Evolutionary conservation across 768 basidiomycete species (phyloP), one percentile per base, ranked within the genome.

Genomic region (Postia placenta): DNA sequence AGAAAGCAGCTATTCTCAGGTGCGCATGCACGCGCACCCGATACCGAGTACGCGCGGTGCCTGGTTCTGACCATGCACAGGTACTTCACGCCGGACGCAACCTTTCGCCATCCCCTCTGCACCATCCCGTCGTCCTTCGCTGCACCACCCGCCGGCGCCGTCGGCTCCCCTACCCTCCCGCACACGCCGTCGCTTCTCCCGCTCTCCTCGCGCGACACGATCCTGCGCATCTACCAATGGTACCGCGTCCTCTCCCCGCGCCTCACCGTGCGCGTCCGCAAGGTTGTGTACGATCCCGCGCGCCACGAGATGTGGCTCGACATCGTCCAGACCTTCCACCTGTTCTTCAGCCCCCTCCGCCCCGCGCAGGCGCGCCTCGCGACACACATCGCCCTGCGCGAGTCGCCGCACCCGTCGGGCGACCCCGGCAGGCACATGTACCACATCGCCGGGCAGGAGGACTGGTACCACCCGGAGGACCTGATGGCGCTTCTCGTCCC

Each of bases 211-310:
- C 71, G 82, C 45, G 74, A 79, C 15, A 64, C 67, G 17, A 67
- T 85, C 23, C 67, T 84, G 2, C 79, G 70, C 9, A 70, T 85
- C 25, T 83, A 78, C 59, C 79, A 82, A 56, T 85, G 81, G 80
- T 81, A 82, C 60, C 78, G 83, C 43, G 67, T 85, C 27, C 62
- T 82, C 59, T 83, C 80, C 11, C 83, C 82, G 28, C 52, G 67
- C 1, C 64, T 81, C 5, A 59, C 67, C 5, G 70, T 62, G 43
- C 66, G 76, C 51, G 67, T 80, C 2, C 59, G 66, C 6, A 69
- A 60, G 47, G 68, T 79, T 48, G 69, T 76, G 3, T 80, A 77
- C 60, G 75, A 86, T 59, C 35, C 60, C 30, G 61, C 65, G 1
- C 60, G 62, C 33, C 60, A 43, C 25, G 27, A 42, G 40, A n/a